Evolutionary conservation across 805 yeast species (phyloP).

Genomic region (Starmerella kuoi): DNA sequence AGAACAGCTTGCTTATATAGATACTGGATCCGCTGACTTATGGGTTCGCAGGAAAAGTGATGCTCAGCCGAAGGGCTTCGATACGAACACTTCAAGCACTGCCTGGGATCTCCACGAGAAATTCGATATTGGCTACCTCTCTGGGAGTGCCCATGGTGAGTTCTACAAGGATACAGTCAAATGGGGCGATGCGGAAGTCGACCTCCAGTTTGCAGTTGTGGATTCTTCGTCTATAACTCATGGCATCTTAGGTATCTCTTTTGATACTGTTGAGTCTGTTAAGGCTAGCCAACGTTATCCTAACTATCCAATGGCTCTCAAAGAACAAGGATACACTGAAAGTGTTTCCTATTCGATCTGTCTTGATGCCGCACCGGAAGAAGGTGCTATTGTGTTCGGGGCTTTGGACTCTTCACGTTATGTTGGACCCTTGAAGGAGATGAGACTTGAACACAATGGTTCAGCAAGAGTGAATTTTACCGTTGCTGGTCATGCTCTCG

Average conservation of each 20-base stretch:
- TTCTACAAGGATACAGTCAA: not conserved
- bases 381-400: conserved; percentile 37
- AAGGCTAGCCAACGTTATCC: conserved; percentile 15
- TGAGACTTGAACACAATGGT: not conserved
- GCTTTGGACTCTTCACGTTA: conserved; percentile 56
- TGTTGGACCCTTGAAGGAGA: conserved; percentile 33
- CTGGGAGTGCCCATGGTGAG: not conserved
- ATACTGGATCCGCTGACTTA: not conserved
- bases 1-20: not conserved
- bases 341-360: conserved; percentile 37
- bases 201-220: not conserved
- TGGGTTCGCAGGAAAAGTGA: not conserved
- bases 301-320: conserved; percentile 29
- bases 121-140: not conserved
- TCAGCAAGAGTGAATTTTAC: conserved; percentile 11
- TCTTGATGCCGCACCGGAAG: conserved; percentile 27
- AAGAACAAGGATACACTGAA: conserved; percentile 33
- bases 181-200: not conserved
- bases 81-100: not conserved
- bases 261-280: not conserved
- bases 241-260: not conserved
- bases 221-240: not conserved
- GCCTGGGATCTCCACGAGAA: not conserved
- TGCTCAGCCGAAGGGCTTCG: not conserved
- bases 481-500: conserved; percentile 7